Conservation (phyloP, 306 rosid genomes). For the Sechiopsis laciniata region DNA sequence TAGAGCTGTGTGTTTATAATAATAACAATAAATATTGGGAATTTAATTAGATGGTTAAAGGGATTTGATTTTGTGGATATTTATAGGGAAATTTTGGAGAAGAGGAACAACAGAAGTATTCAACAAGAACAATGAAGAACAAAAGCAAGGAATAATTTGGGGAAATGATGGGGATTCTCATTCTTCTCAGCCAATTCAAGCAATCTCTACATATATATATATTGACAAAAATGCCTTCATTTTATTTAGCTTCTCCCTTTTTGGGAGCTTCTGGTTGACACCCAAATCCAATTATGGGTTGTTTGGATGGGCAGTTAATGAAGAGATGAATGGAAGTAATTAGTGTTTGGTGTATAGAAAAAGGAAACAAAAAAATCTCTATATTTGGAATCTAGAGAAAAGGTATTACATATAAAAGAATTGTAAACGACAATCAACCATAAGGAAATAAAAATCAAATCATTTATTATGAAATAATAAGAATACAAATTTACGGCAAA, state of each 20-base stretch:
- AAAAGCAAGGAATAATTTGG: constrained; percentile 9
- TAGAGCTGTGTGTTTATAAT: not conserved
- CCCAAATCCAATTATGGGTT: not conserved
- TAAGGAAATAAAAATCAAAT: too few species aligned
- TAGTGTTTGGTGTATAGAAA: too few species aligned
- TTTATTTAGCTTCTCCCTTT: not conserved
- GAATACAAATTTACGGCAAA: too few species aligned
- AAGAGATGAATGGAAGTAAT: too few species aligned
- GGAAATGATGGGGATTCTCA: not conserved
- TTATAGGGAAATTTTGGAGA: not conserved
- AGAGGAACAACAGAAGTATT: constrained; percentile 9
- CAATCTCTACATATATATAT: not conserved
- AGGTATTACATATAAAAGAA: too few species aligned
- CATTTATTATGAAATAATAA: too few species aligned
- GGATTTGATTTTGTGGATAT: not conserved
- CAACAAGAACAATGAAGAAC: not conserved
- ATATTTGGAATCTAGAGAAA: too few species aligned
- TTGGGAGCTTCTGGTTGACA: not conserved
- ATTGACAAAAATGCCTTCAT: not conserved
- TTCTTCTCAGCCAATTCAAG: not conserved
- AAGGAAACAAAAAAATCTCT: too few species aligned
- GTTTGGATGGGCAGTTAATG: not conserved
- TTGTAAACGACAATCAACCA: too few species aligned
- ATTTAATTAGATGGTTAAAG: not conserved
- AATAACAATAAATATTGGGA: not conserved